A percentile compares a stretch with the other conserved stretches of the same genome.
Conservation (phyloP, 495 filamentous ascomycete genomes). For the Aspergillus heteromorphus region DNA sequence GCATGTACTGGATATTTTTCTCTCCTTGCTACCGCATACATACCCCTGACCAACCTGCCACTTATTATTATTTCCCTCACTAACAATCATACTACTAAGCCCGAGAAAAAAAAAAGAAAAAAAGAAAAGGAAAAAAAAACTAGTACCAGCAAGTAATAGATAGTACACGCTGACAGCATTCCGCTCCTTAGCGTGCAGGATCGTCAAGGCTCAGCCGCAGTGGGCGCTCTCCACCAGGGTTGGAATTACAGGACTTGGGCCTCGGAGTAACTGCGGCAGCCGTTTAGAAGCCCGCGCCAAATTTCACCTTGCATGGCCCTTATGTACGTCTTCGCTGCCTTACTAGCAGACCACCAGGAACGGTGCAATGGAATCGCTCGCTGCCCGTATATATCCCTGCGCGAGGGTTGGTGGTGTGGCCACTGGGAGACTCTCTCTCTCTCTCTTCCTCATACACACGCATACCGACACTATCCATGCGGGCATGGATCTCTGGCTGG, state of each 20-base stretch:
- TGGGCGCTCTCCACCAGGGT: neutral
- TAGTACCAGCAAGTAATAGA: no score
- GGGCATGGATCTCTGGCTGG: no score
- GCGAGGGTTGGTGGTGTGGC: neutral
- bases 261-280: neutral
- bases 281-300: neutral
- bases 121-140: no score
- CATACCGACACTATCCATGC: no score
- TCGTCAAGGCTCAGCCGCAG: slow-evolving; percentile 14
- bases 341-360: neutral
- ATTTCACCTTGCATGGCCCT: neutral
- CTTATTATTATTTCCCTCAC: no score
- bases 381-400: no score
- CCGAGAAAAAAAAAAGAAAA: no score
- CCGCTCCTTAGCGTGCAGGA: slow-evolving; percentile 4
- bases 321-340: neutral
- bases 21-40: no score
- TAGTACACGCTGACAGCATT: neutral
- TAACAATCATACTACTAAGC: no score
- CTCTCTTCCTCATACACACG: no score
- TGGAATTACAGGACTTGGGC: neutral
- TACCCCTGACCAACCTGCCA: no score
- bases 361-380: neutral
- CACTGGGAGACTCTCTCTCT: neutral
- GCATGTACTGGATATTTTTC: no score